Evolutionary conservation across 257 asterid species (phyloP), one percentile per base, ranked within the genome.

Genomic region (Agastache rugosa): DNA sequence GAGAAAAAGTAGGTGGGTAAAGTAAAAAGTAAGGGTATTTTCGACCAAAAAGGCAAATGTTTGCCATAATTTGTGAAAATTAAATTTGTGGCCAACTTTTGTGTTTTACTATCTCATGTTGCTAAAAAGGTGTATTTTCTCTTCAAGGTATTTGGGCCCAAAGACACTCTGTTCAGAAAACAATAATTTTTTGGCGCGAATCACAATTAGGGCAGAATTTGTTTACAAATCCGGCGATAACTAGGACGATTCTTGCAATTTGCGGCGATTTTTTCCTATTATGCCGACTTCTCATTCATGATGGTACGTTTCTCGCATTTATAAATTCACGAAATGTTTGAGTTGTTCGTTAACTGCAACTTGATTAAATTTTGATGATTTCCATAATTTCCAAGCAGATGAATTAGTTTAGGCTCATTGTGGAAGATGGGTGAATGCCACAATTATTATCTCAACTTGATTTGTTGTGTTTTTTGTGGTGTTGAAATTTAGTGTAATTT

Each of bases 401-500:
- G 31, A 29, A 60, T 16, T 16, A 15, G 14, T 16, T 29, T 34
- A 63, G n/a, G n/a, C 19, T 55, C 3, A 4, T 55, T 17, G 35
- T 31, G 20, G 29, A 51, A 16, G 19, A 68, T 50, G 27, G 50
- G 16, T 10, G 17, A 67, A 20, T 45, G n/a, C 37, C 8, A 44
- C 17, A 22, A 16, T 45, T 8, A 16, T 45, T 8, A 65, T 23
- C 42, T 25, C 15, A 66, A 29, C 17, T 67, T 27, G 5, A 8
- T 12, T 0, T 47, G n/a, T 48, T 45, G 16, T 66, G 19, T 45
- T 20, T 35, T 9, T 66, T 25, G 72, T 27, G 42, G 45, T 25
- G 12, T 67, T 17, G 12, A 48, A 17, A 29, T 27, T 63, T 68
- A 48, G 73, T 50, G 27, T 16, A 17, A 68, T 50, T 68, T 69